Base-by-base conservation (phyloP, 176 grass and related monocot genomes). In the Leersia perrieri region DNA sequence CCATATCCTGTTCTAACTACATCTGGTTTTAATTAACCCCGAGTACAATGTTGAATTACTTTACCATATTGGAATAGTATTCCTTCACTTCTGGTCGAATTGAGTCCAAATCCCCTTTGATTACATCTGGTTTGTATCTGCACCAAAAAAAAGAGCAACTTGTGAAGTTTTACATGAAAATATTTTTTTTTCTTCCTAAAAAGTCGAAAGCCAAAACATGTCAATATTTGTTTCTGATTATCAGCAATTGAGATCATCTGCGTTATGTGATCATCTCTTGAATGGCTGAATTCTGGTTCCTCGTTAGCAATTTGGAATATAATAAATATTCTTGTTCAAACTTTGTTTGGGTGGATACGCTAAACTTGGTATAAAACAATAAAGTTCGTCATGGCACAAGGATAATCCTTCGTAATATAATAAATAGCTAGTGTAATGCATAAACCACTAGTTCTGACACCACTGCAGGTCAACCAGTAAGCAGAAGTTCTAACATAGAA, bases 71-170 rank as follows among this genome's bases (percentile, higher is more conserved):
- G 32, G 78, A 83, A 88, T 97, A 97, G 69, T 92, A 94, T 23
- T 90, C 82, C 79, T 85, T 94, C 38, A 97, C 91, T 77, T 94
- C 85, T 44, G 66, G 78, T 76, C 89, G 90, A 71, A 97, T 87
- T 32, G 91, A 97, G 79, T 97, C 91, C 89, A 97, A 85, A 72
- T 97, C 94, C 60, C 94, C 91, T 87, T 84, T 94, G 35, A 97
- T 60, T 74, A 74, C 81, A 83, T 84, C 68, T 88, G 81, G 80
- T 23, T 80, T 88, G 68, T 84, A 80, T 40, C 87, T 88, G 68
- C 61, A 49, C 14, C 18, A 85, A 31, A 40, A 36, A 22, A 31
- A 39, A 45, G 13, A 33, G 9, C 26, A 33, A 7, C n/a, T 76
- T 75, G n/a, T 75, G 33, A 61, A 28, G 35, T 28, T 73, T 75